Base-by-base conservation (phyloP, 495 filamentous ascomycete genomes). In the Annulohypoxylon bovei region DNA sequence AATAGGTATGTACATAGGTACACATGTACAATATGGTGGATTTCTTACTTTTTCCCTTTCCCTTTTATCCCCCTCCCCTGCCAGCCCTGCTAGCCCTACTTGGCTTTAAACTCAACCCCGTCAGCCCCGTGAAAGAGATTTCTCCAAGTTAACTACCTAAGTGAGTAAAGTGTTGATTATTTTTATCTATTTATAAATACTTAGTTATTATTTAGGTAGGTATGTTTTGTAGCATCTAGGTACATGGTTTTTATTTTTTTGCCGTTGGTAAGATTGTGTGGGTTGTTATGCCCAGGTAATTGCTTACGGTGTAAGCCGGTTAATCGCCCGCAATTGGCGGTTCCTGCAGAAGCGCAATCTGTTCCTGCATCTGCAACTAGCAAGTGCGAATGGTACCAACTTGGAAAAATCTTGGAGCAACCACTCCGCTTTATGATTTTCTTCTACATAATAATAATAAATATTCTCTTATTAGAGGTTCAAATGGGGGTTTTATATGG, bases 291-390 rank as follows among this genome's bases (percentile, higher is more conserved):
- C 39, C 16, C 18, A 42, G 39, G n/a, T n/a, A n/a, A n/a, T 42
- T 56, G 53, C 53, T 56, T 56, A 56, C 32, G 33, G 27, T 39
- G 53, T 56, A 22, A 56, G 53, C 49, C 16, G 60, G 33, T 46
- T n/a, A 50, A 53, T 54, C 49, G 52, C 23, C 20, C 39, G 27
- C 18, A 42, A 39, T 71, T 50, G 25, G 27, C 18, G 30, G 70
- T 72, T 68, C 70, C 64, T 68, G 70, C 70, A 72, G 70, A 68
- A 68, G 70, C 54, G 70, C 60, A 60, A 64, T 72, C 63, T 72
- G 70, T 68, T 72, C 70, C 70, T 72, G 70, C 70, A 44, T 68
- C 70, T 71, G 42, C 62, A 65, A 40, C 40, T 66, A 40, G 49
- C 50, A 63, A 57, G 50, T 67, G 22, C 22, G 55, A 39, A 30